Base-by-base conservation (phyloP, 176 grass and related monocot species). In the Typha latifolia region DNA sequence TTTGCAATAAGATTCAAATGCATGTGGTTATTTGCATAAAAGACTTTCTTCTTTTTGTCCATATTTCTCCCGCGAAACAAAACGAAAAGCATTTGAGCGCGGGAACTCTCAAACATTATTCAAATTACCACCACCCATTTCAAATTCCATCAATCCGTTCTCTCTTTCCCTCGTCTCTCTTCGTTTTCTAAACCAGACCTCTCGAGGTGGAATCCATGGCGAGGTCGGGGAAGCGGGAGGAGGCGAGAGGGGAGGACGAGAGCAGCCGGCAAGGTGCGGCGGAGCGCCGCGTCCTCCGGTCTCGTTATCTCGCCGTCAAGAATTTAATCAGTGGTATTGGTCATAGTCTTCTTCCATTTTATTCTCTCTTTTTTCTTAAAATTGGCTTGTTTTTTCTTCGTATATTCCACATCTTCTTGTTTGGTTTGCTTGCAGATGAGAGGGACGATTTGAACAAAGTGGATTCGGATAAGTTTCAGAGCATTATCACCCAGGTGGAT, bases 401-500 rank as follows among this genome's bases (percentile, higher is more conserved):
- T 57, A 2, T 5, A 2, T 57, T 14, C 1, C 0, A 18, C 5
- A 65, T 66, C 4, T 71, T 5, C 57, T 3, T 32, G 57, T 7
- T 20, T 22, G n/a, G 31, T 26, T 62, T 27, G 3, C 19, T 50
- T 18, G 63, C 82, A 96, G 91, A 96, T 83, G 84, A 84, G 77
- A 85, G 74, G 73, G 87, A 88, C 7, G 91, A 88, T 72, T 88
- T 96, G 56, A 66, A 63, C 4, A 88, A 55, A 61, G 59, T 27
- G 31, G 87, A 85, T 70, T 88, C 87, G 12, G 73, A 78, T 27
- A 96, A 71, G 71, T 91, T 96, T 62, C 32, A 84, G 24, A 71
- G 67, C 59, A 83, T 96, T 72, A 96, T 96, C 77, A 80, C 77
- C 61, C 77, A 91, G 73, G 84, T 96, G 27, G 91, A 96, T 16